Conservation (phyloP, 2,329 filamentous ascomycete genomes). For the Helminthosporium solani region DNA sequence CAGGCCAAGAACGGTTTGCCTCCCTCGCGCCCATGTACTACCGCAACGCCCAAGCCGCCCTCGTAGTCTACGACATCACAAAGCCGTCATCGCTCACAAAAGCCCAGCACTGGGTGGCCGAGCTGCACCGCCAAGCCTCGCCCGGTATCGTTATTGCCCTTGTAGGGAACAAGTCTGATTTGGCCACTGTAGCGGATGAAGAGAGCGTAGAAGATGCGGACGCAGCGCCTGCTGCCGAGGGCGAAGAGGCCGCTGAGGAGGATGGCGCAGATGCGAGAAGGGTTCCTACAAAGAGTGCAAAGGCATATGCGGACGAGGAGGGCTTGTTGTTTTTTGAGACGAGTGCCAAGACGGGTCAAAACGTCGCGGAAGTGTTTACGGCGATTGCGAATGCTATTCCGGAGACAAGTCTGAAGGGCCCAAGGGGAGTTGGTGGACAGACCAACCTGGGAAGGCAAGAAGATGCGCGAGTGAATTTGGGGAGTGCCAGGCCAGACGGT, state of each 20-base stretch:
- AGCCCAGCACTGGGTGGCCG: slow-evolving; percentile 98
- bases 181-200: slow-evolving; percentile 56
- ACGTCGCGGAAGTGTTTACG: slow-evolving; percentile 94
- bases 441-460: slow-evolving; percentile 58
- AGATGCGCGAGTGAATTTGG: slow-evolving; percentile 78
- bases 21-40: slow-evolving; percentile 99
- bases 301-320: slow-evolving; percentile 92
- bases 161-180: slow-evolving; percentile 88
- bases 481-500: slow-evolving; percentile 67
- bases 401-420: slow-evolving; percentile 90
- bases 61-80: slow-evolving; percentile 98
- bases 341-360: slow-evolving; percentile 91
- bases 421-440: slow-evolving; percentile 64
- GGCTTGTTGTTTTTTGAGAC: slow-evolving; percentile 95
- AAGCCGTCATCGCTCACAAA: slow-evolving; percentile 94
- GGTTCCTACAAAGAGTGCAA: slow-evolving; percentile 86
- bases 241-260: slow-evolving; percentile 55
- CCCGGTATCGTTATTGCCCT: slow-evolving; percentile 96
- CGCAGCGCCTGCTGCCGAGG: slow-evolving; percentile 51
- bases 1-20: slow-evolving; percentile 95
- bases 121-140: slow-evolving; percentile 92
- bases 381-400: slow-evolving; percentile 98
- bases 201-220: slow-evolving; percentile 53
- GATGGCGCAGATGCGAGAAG: slow-evolving; percentile 76
- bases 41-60: slow-evolving; percentile 94